These are phyloP conservation scores for Penicillium desertorum DNA, from an alignment of 495 filamentous ascomycete species.

Conservation along the genomic window DNA sequence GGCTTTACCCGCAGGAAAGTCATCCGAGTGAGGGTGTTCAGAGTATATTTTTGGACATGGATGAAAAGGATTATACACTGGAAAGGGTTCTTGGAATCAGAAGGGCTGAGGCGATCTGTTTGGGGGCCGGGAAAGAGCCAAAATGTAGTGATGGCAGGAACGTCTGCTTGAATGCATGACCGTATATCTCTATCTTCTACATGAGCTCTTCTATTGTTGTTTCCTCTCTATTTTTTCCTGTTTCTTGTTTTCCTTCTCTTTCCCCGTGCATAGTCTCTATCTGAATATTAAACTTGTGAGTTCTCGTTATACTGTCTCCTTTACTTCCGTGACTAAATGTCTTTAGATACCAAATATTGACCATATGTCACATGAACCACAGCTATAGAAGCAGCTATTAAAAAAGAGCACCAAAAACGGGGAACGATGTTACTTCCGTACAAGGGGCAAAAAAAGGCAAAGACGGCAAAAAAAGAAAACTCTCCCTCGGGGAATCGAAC, in stretches of 20 bases:
- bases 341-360: no score
- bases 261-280: no score
- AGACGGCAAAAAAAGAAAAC: constrained; percentile 41
- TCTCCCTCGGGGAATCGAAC: constrained; percentile 55
- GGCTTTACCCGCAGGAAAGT: neutral
- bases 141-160: neutral
- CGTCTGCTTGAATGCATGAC: neutral
- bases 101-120: neutral
- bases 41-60: neutral
- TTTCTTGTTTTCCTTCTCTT: no score
- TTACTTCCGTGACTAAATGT: no score
- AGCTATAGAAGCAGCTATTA: no score
- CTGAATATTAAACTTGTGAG: no score
- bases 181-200: neutral
- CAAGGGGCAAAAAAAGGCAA: neutral
- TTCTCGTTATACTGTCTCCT: no score
- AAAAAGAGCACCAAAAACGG: no score
- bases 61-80: neutral
- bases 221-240: no score
- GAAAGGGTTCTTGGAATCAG: neutral
- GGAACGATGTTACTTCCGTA: no score
- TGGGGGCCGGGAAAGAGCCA: neutral
- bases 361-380: no score
- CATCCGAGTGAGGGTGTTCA: neutral
- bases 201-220: neutral